Evolutionary conservation across 306 rosid species (phyloP).

Genomic region (Hippophae rhamnoides): DNA sequence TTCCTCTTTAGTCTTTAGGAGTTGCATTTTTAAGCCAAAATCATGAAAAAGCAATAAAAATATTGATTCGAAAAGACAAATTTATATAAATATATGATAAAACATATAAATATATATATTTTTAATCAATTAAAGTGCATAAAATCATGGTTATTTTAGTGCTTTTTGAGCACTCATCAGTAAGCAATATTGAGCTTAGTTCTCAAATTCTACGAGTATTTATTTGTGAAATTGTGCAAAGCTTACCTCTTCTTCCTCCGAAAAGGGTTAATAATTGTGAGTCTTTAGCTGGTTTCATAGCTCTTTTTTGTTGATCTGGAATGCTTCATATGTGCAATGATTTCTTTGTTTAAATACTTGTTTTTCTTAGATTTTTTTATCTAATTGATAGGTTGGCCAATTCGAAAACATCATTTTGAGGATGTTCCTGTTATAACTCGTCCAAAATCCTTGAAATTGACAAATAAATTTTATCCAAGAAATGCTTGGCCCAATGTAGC

Average conservation of each 20-base stretch:
- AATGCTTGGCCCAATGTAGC: slow-evolving; percentile 71
- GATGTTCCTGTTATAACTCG: slow-evolving; percentile 41
- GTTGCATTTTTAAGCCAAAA: too few relatives aligned
- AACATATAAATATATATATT: too few relatives aligned
- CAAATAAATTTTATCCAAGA: slow-evolving; percentile 73
- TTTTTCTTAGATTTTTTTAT: slow-evolving; percentile 8
- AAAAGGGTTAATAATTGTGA: slow-evolving; percentile 31
- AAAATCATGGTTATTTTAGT: too few relatives aligned
- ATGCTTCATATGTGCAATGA: slow-evolving; percentile 6
- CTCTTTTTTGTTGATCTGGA: background rate
- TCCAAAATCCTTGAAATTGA: slow-evolving; percentile 65
- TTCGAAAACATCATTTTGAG: slow-evolving; percentile 42
- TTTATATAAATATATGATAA: too few relatives aligned
- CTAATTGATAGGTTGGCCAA: slow-evolving; percentile 55
- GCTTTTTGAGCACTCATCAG: slow-evolving; percentile 7
- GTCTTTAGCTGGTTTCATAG: slow-evolving; percentile 9
- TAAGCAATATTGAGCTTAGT: slow-evolving; percentile 32
- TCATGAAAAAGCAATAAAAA: too few relatives aligned
- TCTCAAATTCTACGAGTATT: slow-evolving; percentile 75
- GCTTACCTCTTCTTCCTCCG: background rate
- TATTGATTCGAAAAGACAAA: too few relatives aligned
- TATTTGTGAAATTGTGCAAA: slow-evolving; percentile 1
- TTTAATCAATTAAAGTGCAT: too few relatives aligned
- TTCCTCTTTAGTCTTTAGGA: too few relatives aligned
- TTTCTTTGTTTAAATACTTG: slow-evolving; percentile 7